phyloP scores from a whole-genome alignment of 208 protist genomes.

The Sergeia podlipaevii region DNA sequence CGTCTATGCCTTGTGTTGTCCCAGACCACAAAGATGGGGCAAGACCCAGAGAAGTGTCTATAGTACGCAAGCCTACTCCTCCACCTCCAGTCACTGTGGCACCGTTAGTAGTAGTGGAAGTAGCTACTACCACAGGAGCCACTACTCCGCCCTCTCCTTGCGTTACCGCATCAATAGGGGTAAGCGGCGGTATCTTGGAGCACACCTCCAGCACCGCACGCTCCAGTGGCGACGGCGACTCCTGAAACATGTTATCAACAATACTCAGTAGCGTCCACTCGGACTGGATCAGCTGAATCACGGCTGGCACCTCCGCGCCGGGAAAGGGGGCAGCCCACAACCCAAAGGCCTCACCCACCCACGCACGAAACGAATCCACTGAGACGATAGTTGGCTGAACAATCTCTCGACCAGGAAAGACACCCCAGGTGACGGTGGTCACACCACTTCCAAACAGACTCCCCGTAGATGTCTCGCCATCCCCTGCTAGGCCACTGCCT shows the following conservation, averaged over 20 bases:
- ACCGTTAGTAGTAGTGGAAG: no score
- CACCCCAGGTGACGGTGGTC: constrained; percentile 66
- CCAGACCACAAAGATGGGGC: no score
- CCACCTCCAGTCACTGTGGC: no score
- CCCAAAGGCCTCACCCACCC: constrained; percentile 56
- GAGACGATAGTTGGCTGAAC: constrained; percentile 74
- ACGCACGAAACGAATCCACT: constrained; percentile 42
- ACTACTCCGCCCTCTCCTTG: no score
- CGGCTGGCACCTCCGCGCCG: constrained; percentile 26
- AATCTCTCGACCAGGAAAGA: constrained; percentile 57
- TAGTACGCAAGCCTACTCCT: no score
- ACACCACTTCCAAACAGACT: constrained; percentile 29
- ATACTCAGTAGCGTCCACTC: constrained; percentile 44
- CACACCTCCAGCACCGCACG: constrained; percentile 32
- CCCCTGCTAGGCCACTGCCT: background rate
- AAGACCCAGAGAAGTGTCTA: no score
- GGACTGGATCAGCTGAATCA: constrained; percentile 33
- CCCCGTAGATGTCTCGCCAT: background rate
- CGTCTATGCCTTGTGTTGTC: no score
- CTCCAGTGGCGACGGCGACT: constrained; percentile 27
- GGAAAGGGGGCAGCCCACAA: constrained; percentile 38
- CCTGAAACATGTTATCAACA: constrained; percentile 51
- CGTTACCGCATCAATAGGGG: constrained; percentile 8
- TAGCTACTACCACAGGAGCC: no score
- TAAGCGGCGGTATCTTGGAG: constrained; percentile 38